These are phyloP conservation scores for Ceratobasidium sp. DNA, from an alignment of 1,284 basidiomycete species.

Conservation along the genomic window DNA sequence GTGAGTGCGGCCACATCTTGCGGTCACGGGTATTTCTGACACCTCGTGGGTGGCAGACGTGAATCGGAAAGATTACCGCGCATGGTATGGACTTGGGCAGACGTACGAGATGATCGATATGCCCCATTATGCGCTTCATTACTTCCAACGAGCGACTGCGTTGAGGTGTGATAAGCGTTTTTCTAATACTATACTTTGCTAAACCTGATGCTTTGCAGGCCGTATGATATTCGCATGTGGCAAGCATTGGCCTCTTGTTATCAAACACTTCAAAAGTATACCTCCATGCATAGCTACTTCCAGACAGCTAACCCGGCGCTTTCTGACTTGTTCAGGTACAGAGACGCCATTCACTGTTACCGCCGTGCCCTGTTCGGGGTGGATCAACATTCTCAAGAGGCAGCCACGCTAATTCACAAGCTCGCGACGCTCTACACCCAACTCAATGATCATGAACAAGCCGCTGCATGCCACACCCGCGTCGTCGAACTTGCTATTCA, in stretches of 20 bases:
- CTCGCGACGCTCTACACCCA: conserved; percentile 81
- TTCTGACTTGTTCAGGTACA: conserved; percentile 63
- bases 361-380: conserved; percentile 89
- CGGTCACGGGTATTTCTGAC: conserved; percentile 2
- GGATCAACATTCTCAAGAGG: conserved; percentile 59
- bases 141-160: conserved; percentile 96
- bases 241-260: conserved; percentile 95
- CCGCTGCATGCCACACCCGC: conserved; percentile 77
- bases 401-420: conserved; percentile 53
- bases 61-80: conserved; percentile 95
- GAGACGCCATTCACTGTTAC: conserved; percentile 90
- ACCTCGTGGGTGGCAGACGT: conserved; percentile 69
- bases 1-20: conserved; percentile 63
- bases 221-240: conserved; percentile 98
- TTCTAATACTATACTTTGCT: conserved; percentile 43
- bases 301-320: conserved; percentile 5
- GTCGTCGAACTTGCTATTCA: conserved; percentile 81
- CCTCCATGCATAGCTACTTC: conserved; percentile 33
- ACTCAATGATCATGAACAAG: conserved; percentile 74
- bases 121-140: conserved; percentile 95
- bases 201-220: conserved; percentile 64
- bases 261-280: conserved; percentile 86
- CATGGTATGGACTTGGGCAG: conserved; percentile 99
- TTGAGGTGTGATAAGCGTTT: conserved; percentile 71
- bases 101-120: conserved; percentile 97